Conservation (phyloP, 2,329 filamentous ascomycete species). For the Helotiales sp. region DNA sequence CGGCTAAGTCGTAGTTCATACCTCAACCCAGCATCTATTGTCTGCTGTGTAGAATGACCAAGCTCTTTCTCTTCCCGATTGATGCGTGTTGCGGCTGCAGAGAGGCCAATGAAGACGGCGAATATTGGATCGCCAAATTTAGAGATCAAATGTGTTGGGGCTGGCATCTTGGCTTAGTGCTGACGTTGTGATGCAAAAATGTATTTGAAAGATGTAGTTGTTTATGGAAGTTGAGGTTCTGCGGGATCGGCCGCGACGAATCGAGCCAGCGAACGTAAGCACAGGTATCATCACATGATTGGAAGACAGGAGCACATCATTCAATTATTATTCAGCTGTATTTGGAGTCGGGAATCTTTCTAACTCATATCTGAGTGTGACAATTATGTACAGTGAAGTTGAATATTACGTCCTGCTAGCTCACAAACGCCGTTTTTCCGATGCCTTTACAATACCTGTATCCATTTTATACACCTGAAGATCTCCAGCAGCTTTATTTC, state of each 20-base stretch:
- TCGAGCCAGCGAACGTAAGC: background rate
- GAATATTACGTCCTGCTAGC: constrained; percentile 16
- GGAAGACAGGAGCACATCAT: background rate
- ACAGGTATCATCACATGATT: background rate
- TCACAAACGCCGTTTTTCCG: constrained; percentile 18
- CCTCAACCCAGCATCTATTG: constrained; percentile 35
- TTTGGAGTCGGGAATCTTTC: constrained; percentile 22
- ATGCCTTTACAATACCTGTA: constrained; percentile 4
- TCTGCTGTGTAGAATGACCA: constrained; percentile 31
- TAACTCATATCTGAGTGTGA: background rate
- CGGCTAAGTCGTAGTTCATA: background rate
- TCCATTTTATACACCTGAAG: constrained; percentile 15
- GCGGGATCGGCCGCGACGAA: background rate
- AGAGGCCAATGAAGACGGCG: constrained; percentile 50
- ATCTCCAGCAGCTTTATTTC: constrained; percentile 20
- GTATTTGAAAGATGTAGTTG: background rate
- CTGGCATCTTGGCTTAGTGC: constrained; percentile 27
- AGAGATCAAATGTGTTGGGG: constrained; percentile 34
- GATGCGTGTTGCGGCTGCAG: constrained; percentile 53
- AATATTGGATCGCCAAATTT: constrained; percentile 55
- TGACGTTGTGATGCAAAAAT: background rate
- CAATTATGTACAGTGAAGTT: constrained; percentile 21
- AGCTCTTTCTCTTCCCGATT: constrained; percentile 51
- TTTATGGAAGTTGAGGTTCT: constrained; percentile 13
- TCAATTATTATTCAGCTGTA: background rate